These are phyloP conservation scores for Diaporthe sp. DNA, from an alignment of 2,329 filamentous ascomycete genomes.

Conservation along the genomic window DNA sequence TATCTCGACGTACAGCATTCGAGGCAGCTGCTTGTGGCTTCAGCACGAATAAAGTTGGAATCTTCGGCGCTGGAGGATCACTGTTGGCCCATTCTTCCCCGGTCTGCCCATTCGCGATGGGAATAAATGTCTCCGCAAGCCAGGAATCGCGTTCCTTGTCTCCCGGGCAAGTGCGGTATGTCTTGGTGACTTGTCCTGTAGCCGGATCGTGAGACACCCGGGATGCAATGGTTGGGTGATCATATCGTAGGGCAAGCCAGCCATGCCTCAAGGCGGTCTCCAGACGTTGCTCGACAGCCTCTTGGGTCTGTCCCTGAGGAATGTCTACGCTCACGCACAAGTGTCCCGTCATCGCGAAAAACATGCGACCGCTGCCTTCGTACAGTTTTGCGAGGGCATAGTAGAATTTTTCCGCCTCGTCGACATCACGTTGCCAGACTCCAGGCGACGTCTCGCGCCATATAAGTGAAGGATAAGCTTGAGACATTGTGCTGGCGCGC, in stretches of 20 bases:
- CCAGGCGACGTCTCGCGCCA: neutral
- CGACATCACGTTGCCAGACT: neutral
- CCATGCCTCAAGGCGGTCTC: neutral
- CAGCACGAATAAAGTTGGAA: neutral
- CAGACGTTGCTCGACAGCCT: neutral
- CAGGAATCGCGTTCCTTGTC: neutral
- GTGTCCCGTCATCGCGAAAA: neutral
- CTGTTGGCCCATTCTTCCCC: conserved; percentile 16
- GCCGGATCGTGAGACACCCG: neutral
- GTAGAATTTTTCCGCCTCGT: neutral
- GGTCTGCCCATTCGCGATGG: neutral
- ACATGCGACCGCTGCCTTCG: conserved; percentile 7
- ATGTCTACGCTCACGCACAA: conserved; percentile 1
- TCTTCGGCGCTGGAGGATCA: neutral
- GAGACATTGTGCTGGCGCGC: neutral
- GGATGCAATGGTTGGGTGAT: neutral
- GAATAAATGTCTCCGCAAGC: neutral
- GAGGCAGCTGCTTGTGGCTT: neutral
- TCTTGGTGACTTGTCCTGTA: neutral
- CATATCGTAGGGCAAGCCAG: neutral
- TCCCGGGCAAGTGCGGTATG: neutral
- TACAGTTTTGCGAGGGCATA: neutral
- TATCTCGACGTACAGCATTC: neutral
- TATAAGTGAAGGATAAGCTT: neutral
- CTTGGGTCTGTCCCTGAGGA: neutral